Evolutionary conservation across 1,284 basidiomycete species (phyloP).

Genomic region (Microstroma glucosiphilum): DNA sequence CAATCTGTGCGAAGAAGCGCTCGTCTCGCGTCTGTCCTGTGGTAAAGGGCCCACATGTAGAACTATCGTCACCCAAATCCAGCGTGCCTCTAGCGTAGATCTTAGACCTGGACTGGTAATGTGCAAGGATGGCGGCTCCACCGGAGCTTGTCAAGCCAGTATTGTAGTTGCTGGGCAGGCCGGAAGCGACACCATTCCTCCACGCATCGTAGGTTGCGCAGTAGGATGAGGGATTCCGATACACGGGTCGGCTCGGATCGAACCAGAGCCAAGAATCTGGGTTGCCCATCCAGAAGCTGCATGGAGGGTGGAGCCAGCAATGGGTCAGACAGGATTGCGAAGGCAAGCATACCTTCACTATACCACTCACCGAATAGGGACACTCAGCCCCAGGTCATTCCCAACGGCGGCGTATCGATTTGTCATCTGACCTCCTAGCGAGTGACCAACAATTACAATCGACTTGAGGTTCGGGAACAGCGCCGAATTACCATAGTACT

Average conservation of each 20-base stretch:
- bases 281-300: constrained; percentile 40
- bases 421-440: constrained; percentile 42
- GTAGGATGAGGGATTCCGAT: not conserved
- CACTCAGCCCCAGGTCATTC: constrained; percentile 35
- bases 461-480: constrained; percentile 41
- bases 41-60: not conserved
- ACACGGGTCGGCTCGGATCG: constrained; percentile 21
- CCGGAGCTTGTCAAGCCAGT: not conserved
- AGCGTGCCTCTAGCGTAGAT: constrained; percentile 3
- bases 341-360: no score
- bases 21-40: not conserved
- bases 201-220: constrained; percentile 4
- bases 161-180: not conserved
- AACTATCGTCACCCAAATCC: not conserved
- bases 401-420: constrained; percentile 38
- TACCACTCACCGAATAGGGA: constrained; percentile 19
- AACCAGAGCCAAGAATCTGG: constrained; percentile 43
- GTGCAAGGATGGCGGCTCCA: not conserved
- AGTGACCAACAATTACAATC: constrained; percentile 44
- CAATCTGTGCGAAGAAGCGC: constrained; percentile 4
- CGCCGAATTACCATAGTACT: constrained; percentile 15
- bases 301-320: no score
- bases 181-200: not conserved
- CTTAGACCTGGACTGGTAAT: constrained; percentile 1
- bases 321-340: no score